Evolutionary conservation across 2,329 filamentous ascomycete genomes (phyloP).

Genomic region (Calonectria pauciramosa): DNA sequence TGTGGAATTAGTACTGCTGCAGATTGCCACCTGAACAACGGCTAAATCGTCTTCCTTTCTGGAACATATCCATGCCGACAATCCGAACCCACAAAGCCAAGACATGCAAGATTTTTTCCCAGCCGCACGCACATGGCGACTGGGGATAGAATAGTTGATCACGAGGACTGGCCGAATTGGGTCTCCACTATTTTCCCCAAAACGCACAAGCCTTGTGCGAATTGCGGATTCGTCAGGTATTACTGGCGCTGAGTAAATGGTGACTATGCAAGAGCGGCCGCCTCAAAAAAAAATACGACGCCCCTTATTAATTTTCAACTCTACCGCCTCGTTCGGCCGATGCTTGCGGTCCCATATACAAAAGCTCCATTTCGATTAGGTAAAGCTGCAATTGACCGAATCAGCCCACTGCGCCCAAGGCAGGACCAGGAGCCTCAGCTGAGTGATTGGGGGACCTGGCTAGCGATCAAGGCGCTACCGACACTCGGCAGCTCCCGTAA

Average conservation of each 20-base stretch:
- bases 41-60: too few relatives aligned
- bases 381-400: too few relatives aligned
- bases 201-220: not conserved
- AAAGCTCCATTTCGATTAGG: too few relatives aligned
- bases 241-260: not conserved
- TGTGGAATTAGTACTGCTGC: too few relatives aligned
- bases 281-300: not conserved
- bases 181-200: not conserved
- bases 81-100: too few relatives aligned
- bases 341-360: not conserved
- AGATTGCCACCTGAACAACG: too few relatives aligned
- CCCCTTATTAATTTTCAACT: not conserved
- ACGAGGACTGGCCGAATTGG: not conserved
- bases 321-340: not conserved
- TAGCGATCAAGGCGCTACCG: too few relatives aligned
- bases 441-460: too few relatives aligned
- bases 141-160: not conserved
- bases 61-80: too few relatives aligned
- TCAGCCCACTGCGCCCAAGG: too few relatives aligned
- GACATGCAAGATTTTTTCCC: not conserved
- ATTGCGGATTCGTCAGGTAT: not conserved
- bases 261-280: not conserved
- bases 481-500: too few relatives aligned
- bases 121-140: not conserved
- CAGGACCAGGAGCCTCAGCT: too few relatives aligned